phyloP scores from a whole-genome alignment of 805 yeast genomes.

The Zygosaccharomyces rouxii region DNA sequence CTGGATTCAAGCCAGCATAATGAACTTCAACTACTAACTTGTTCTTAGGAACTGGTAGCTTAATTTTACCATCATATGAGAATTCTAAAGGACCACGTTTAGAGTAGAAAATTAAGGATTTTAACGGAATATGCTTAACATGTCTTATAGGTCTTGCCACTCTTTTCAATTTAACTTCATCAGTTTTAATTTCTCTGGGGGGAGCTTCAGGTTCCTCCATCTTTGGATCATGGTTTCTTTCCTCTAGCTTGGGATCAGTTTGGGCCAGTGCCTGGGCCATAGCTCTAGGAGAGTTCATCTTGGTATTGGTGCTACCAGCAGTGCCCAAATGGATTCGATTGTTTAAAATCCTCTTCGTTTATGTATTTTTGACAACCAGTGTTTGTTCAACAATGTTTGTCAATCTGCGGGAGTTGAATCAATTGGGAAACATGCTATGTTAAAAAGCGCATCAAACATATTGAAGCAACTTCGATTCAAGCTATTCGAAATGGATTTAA shows the following conservation, averaged over 20 bases:
- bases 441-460: neutral
- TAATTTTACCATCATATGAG: conserved; percentile 51
- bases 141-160: conserved; percentile 49
- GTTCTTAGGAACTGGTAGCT: conserved; percentile 45
- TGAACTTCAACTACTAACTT: conserved; percentile 54
- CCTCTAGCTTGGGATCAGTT: conserved; percentile 23
- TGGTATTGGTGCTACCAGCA: neutral
- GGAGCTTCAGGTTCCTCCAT: conserved; percentile 20
- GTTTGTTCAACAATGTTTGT: neutral
- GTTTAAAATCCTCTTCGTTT: neutral
- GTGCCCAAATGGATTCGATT: neutral
- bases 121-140: conserved; percentile 48
- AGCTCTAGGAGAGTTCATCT: neutral
- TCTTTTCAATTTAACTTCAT: conserved; percentile 29
- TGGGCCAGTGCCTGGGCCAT: conserved; percentile 13
- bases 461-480: neutral
- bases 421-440: neutral
- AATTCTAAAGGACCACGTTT: conserved; percentile 38
- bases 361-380: neutral
- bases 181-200: conserved; percentile 27
- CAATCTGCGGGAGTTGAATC: neutral
- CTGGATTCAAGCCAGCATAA: conserved; percentile 60
- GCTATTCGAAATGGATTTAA: neutral
- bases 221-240: conserved; percentile 7
- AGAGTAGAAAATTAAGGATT: conserved; percentile 41